Base-by-base conservation (phyloP, 176 grass and related monocot species). In the Triticum timopheevii region DNA sequence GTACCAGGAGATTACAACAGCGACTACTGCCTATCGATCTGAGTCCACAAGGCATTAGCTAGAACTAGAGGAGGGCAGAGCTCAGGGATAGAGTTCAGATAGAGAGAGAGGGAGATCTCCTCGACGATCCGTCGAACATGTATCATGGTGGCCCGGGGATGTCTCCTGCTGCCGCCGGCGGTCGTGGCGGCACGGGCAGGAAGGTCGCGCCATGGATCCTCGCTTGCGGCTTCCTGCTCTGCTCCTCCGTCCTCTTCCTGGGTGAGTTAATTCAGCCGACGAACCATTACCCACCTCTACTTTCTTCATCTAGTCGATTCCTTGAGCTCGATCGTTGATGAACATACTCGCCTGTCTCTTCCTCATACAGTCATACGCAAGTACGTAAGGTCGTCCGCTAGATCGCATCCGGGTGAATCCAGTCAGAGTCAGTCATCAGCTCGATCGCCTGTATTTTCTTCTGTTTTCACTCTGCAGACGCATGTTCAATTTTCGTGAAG, bases 191-290 rank as follows among this genome's bases (percentile, higher is more conserved):
- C 19, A 10, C 3, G 84, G 19, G 1, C 42, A 65, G 13, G 61
- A 40, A 30, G 81, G 59, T 17, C 0, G 78, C 82, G 71, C 71
- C 82, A 17, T 91, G 90, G 86, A 8, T 82, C 58, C 40, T 82
- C 13, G 82, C 56, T 13, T 82, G 82, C 78, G 4, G 40, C 63
- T 25, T 86, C 7, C 16, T 91, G 64, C 82, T 91, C 70, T 88
- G 62, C 82, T 72, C 74, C 1, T 76, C 79, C 28, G 3, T 17
- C 81, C 9, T 77, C 2, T 49, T 91, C 27, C 85, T 2, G 0
- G 90, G 90, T 91, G 62, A 91, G 90, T 68, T 34, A 2, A 20
- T 15, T 8, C 11, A 0, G 13, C 12, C 25, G 25, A 65, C 28
- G 24, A 66, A 76, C 49, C 73, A 52, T 76, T 1, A 2, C 4